Percentiles rank a stretch among this genome's conserved stretches.
Evolutionary conservation across 352 stramenopile genomes (phyloP).

Genomic region (Aphanomyces astaci): DNA sequence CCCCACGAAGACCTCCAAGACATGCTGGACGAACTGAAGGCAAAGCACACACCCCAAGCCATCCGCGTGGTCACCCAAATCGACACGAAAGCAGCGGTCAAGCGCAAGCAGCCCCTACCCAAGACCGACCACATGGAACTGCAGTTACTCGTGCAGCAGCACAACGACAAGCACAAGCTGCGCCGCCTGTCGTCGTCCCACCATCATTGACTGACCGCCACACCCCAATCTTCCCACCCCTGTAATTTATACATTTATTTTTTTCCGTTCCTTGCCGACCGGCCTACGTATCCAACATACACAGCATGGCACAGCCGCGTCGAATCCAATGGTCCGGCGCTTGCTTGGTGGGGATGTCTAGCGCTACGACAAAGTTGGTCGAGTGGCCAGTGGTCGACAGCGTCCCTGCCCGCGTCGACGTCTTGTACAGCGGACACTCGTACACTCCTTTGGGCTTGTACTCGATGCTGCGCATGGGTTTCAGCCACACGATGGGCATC

Average conservation of each 20-base stretch:
- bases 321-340: slow-evolving; percentile 88
- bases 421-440: slow-evolving; percentile 92
- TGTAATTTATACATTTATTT: slow-evolving; percentile 18
- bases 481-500: slow-evolving; percentile 90
- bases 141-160: slow-evolving; percentile 7
- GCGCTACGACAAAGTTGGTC: slow-evolving; percentile 88
- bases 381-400: slow-evolving; percentile 90
- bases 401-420: slow-evolving; percentile 83
- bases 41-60: background rate
- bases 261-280: background rate
- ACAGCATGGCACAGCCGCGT: slow-evolving; percentile 90
- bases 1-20: slow-evolving; percentile 5
- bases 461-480: slow-evolving; percentile 65
- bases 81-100: background rate
- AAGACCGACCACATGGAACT: slow-evolving; percentile 5
- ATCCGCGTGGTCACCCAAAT: background rate
- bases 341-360: slow-evolving; percentile 81
- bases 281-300: slow-evolving; percentile 88
- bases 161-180: slow-evolving; percentile 21
- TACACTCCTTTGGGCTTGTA: slow-evolving; percentile 76
- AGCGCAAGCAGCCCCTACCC: background rate
- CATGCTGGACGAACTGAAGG: slow-evolving; percentile 3
- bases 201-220: background rate
- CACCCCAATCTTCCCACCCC: background rate
- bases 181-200: background rate